Evolutionary conservation across 2,329 filamentous ascomycete genomes (phyloP).

Genomic region (Calonectria pauciramosa): DNA sequence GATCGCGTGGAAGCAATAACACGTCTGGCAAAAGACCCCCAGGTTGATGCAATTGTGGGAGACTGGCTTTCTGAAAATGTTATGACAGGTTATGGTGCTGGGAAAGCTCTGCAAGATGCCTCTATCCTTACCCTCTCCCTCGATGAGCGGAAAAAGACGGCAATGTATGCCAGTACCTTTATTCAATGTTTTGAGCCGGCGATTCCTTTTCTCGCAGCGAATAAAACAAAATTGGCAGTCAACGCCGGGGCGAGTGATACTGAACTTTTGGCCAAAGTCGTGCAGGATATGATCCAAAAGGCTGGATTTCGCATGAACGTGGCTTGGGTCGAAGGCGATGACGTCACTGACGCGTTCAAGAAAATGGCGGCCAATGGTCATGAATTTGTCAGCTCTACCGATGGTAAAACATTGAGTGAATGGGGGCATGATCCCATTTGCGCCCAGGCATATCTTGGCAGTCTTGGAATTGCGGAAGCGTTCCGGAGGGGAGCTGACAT

Average conservation of each 20-base stretch:
- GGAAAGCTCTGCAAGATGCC: conserved; percentile 33
- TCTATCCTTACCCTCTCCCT: conserved; percentile 29
- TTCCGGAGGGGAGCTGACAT: conserved; percentile 56
- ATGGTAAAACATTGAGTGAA: conserved; percentile 22
- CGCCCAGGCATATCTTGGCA: conserved; percentile 65
- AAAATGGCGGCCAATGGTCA: conserved; percentile 40
- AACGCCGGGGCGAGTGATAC: conserved; percentile 55
- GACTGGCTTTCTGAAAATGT: conserved; percentile 57
- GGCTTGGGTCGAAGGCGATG: conserved; percentile 56
- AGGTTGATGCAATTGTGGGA: conserved; percentile 29
- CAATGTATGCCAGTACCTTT: conserved; percentile 51
- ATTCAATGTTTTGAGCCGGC: conserved; percentile 44
- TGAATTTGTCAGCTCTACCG: conserved; percentile 43
- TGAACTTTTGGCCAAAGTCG: conserved; percentile 56
- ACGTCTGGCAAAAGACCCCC: conserved; percentile 37
- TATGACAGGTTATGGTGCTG: conserved; percentile 55
- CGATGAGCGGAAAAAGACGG: conserved; percentile 21
- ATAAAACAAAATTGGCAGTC: conserved; percentile 52
- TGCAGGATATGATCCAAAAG: conserved; percentile 68
- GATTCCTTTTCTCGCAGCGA: conserved; percentile 47
- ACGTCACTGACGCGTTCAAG: conserved; percentile 50
- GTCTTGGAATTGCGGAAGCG: conserved; percentile 57
- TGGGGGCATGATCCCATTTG: conserved; percentile 38
- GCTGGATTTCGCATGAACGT: conserved; percentile 58
- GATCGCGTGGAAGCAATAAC: conserved; percentile 49